Base-by-base conservation (phyloP, 805 yeast species). In the Danielozyma ontarioensis region DNA sequence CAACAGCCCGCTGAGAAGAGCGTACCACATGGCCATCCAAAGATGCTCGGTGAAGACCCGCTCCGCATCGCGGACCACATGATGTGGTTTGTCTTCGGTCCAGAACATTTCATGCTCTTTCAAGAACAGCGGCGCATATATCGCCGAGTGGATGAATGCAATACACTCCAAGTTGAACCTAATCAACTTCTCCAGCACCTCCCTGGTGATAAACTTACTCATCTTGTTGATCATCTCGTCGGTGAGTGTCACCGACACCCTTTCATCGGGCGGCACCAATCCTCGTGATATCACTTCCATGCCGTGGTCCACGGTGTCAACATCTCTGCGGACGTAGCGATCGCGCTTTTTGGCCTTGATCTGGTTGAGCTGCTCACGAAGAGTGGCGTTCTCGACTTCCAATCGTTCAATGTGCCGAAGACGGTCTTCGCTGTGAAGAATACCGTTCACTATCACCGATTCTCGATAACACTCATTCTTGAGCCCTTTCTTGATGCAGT, bases 381-480 rank as follows among this genome's bases (percentile, higher is more conserved):
- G n/a, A n/a, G n/a, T n/a, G n/a, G n/a, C 24, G 13, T 19, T 30
- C 48, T 48, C 59, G 58, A 51, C 18, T 48, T 43, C 30, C 44
- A 45, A 4, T 51, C 28, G n/a, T n/a, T n/a, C n/a, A n/a, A n/a
- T n/a, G n/a, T n/a, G n/a, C n/a, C n/a, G n/a, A n/a, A n/a, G n/a
- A n/a, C n/a, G n/a, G n/a, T n/a, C n/a, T 4, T 48, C 40, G 38
- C 55, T 53, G 18, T 51, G 39, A 11, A 59, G 28, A 19, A 53
- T 27, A 1, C 65, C 67, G 35, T 53, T 59, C 12, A 58, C 59
- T 1, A 60, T 43, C 2, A 59, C 49, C 2, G 57, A 55, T 36
- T 61, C 68, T 31, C 59, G 42, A 5, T 50, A 36, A 37, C 68
- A 61, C 13, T 49, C 27, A 35, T 50, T 55, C 3, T 50, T 61